These are phyloP conservation scores for Spinacia oleracea DNA, from an alignment of 179 eudicot genomes.

Conservation along the genomic window DNA sequence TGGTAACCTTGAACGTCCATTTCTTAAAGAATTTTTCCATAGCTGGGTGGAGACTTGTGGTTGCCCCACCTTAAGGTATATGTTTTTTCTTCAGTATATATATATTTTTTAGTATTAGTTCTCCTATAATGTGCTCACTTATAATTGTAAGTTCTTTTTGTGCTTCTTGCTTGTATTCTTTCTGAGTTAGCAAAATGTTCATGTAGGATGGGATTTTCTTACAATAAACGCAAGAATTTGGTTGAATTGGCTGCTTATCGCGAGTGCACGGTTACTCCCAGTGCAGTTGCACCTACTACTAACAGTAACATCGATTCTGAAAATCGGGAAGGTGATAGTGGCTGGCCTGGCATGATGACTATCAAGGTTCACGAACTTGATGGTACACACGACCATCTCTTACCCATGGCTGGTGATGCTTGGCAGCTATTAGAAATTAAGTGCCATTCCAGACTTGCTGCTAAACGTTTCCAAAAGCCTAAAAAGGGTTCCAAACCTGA, in stretches of 20 bases:
- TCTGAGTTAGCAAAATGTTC: constrained; percentile 16
- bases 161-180: constrained; percentile 3
- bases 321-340: constrained; percentile 73
- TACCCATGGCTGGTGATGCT: constrained; percentile 98
- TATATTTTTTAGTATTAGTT: neutral
- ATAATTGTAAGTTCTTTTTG: neutral
- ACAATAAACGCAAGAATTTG: constrained; percentile 88
- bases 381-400: constrained; percentile 96
- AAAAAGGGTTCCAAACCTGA: constrained; percentile 80
- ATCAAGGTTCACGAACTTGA: constrained; percentile 97
- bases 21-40: constrained; percentile 92
- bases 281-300: constrained; percentile 34
- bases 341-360: constrained; percentile 99
- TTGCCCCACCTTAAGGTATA: constrained; percentile 86
- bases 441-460: constrained; percentile 92
- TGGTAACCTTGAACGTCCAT: constrained; percentile 98
- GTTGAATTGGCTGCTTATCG: constrained; percentile 81
- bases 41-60: constrained; percentile 98
- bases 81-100: neutral
- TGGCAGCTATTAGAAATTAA: constrained; percentile 93
- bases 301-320: constrained; percentile 58
- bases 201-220: constrained; percentile 91
- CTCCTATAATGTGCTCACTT: neutral
- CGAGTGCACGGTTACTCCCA: constrained; percentile 76
- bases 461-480: constrained; percentile 88